These are phyloP conservation scores for Athelia sp. DNA, from an alignment of 1,284 basidiomycete genomes.

Conservation along the genomic window DNA sequence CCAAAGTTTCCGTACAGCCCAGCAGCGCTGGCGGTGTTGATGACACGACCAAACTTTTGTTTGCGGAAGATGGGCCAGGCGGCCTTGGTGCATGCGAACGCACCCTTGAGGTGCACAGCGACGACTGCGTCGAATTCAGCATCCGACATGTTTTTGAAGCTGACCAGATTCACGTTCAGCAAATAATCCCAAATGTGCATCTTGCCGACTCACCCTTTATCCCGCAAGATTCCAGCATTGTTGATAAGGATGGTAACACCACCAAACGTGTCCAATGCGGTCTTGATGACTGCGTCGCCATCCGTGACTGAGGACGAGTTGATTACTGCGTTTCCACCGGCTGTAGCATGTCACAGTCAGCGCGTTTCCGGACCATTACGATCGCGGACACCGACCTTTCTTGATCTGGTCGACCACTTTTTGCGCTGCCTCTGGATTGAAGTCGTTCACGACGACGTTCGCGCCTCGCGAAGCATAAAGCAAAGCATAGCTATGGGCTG, in stretches of 20 bases:
- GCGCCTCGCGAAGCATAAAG: constrained; percentile 90
- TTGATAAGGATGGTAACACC: constrained; percentile 84
- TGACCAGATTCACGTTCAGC: constrained; percentile 18
- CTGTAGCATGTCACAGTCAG: constrained; percentile 33
- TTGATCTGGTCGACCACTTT: constrained; percentile 90
- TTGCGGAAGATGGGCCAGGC: constrained; percentile 96
- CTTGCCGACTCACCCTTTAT: constrained; percentile 57
- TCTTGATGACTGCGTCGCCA: constrained; percentile 84
- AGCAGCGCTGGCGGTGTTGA: constrained; percentile 91
- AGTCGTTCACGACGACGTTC: constrained; percentile 94
- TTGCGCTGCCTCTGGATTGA: constrained; percentile 85
- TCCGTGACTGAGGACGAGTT: constrained; percentile 91
- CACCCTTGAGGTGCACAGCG: constrained; percentile 92
- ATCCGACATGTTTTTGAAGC: constrained; percentile 92
- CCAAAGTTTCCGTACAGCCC: constrained; percentile 93
- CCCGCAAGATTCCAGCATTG: constrained; percentile 93
- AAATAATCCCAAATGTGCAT: constrained; percentile 3
- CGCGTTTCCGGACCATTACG: constrained; percentile 1
- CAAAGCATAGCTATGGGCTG: constrained; percentile 70
- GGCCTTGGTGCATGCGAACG: constrained; percentile 94
- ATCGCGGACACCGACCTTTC: constrained; percentile 48
- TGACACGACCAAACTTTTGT: constrained; percentile 89
- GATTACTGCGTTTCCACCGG: constrained; percentile 81
- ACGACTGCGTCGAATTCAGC: constrained; percentile 85
- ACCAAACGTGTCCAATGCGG: constrained; percentile 86